Percentiles rank a stretch among this genome's conserved stretches.
Evolutionary conservation across 2,329 filamentous ascomycete species (phyloP).

Genomic region (Stagonosporopsis vannaccii): DNA sequence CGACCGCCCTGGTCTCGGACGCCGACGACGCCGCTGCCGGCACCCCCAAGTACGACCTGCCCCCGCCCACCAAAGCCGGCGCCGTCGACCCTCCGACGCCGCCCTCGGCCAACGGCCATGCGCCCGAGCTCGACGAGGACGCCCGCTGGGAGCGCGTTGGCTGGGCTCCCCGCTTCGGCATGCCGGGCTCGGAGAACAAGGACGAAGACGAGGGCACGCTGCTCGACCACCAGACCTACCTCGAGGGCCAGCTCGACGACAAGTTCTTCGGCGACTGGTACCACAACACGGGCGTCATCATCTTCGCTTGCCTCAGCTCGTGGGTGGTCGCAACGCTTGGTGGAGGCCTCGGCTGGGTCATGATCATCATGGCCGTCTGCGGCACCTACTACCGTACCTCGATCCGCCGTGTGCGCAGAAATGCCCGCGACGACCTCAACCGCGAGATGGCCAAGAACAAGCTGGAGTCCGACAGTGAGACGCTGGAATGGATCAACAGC

Average conservation of each 20-base stretch:
- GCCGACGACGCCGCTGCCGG: constrained; percentile 51
- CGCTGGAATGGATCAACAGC: constrained; percentile 98
- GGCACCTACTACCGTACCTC: constrained; percentile 97
- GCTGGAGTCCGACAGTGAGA: constrained; percentile 89
- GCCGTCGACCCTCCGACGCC: constrained; percentile 63
- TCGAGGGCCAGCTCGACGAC: constrained; percentile 85
- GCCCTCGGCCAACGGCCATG: constrained; percentile 60
- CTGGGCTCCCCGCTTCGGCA: constrained; percentile 86
- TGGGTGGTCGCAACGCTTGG: constrained; percentile 91
- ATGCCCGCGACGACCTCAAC: constrained; percentile 92
- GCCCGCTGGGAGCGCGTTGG: constrained; percentile 68
- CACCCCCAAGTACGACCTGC: constrained; percentile 75
- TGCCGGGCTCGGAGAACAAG: constrained; percentile 57
- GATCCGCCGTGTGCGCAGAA: constrained; percentile 88
- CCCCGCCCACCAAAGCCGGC: constrained; percentile 74
- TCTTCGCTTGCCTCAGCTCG: constrained; percentile 88
- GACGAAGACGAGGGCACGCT: constrained; percentile 69
- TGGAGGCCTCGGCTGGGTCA: constrained; percentile 90
- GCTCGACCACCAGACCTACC: constrained; percentile 85
- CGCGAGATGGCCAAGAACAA: constrained; percentile 87
- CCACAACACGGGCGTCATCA: constrained; percentile 92
- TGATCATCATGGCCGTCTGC: constrained; percentile 90
- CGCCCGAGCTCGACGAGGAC: constrained; percentile 64
- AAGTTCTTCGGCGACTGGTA: constrained; percentile 98
- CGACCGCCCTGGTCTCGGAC: constrained; percentile 78